Conservation (phyloP, 768 basidiomycete species). For the Leccinum variicolor region DNA sequence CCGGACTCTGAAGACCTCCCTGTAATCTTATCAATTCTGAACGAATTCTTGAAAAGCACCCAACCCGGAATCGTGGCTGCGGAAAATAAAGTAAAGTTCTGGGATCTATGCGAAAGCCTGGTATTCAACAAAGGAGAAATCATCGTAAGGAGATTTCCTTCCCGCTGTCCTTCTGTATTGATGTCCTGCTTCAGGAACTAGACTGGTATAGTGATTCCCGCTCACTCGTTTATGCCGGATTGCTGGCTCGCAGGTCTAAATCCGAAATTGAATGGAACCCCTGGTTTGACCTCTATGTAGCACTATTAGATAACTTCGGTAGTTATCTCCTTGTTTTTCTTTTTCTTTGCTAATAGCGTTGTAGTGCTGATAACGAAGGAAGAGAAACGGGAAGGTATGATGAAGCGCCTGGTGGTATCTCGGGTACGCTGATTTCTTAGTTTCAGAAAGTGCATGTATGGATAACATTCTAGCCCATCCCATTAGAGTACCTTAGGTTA, state of each 20-base stretch:
- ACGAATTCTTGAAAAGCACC: constrained; percentile 75
- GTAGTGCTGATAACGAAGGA: constrained; percentile 67
- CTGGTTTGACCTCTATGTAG: constrained; percentile 68
- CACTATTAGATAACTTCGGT: constrained; percentile 78
- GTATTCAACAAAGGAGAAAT: constrained; percentile 77
- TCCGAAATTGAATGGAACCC: constrained; percentile 65
- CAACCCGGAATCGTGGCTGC: constrained; percentile 92
- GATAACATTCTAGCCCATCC: constrained; percentile 57
- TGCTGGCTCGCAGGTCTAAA: constrained; percentile 56
- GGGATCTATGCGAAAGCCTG: constrained; percentile 74
- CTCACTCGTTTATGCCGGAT: constrained; percentile 64
- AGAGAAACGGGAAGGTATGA: constrained; percentile 48
- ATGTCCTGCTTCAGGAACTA: constrained; percentile 57
- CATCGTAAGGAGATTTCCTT: constrained; percentile 49
- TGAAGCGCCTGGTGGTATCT: constrained; percentile 56
- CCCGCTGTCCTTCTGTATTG: background rate
- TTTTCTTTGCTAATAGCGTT: constrained; percentile 1
- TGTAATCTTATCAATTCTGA: constrained; percentile 63
- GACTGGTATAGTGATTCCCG: constrained; percentile 76
- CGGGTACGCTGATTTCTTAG: constrained; percentile 45
- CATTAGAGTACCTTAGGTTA: constrained; percentile 73
- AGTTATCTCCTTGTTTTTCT: constrained; percentile 22
- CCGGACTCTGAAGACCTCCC: constrained; percentile 78
- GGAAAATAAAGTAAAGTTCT: constrained; percentile 86
- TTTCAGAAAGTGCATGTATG: constrained; percentile 2